A percentile compares a stretch with the other conserved stretches of the same genome.
phyloP scores from a whole-genome alignment of 805 yeast species.

The Yarrowia sp. region DNA sequence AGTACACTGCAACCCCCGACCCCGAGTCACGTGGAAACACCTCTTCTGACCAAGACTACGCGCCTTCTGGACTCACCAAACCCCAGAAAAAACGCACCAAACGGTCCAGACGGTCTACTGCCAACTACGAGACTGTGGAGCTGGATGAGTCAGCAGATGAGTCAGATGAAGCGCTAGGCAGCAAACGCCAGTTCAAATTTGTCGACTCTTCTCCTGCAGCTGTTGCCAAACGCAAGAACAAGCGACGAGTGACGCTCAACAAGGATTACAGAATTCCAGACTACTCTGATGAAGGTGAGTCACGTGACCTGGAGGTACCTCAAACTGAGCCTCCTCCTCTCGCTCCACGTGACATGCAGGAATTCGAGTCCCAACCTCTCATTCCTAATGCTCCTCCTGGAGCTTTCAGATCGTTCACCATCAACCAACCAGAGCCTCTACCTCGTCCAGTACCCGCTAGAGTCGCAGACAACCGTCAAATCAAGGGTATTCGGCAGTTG shows the following conservation, averaged over 20 bases:
- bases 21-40: not conserved
- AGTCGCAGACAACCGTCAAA: not conserved
- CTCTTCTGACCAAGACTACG: not conserved
- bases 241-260: not conserved
- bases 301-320: too few relatives aligned
- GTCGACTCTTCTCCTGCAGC: not conserved
- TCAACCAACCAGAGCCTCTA: not conserved
- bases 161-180: not conserved
- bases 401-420: not conserved
- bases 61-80: not conserved
- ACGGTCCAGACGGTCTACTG: not conserved
- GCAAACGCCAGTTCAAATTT: not conserved
- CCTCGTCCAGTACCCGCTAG: not conserved
- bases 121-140: not conserved
- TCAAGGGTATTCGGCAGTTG: slow-evolving; percentile 16
- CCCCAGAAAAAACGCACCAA: not conserved
- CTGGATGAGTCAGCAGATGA: not conserved
- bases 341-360: not conserved
- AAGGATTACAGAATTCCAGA: not conserved
- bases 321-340: too few relatives aligned
- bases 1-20: slow-evolving; percentile 1
- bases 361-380: not conserved
- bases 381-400: not conserved
- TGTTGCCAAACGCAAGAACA: not conserved
- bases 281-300: not conserved